These are phyloP conservation scores for Tilletiopsis washingtonensis DNA, from an alignment of 1,284 basidiomycete species.

Conservation along the genomic window DNA sequence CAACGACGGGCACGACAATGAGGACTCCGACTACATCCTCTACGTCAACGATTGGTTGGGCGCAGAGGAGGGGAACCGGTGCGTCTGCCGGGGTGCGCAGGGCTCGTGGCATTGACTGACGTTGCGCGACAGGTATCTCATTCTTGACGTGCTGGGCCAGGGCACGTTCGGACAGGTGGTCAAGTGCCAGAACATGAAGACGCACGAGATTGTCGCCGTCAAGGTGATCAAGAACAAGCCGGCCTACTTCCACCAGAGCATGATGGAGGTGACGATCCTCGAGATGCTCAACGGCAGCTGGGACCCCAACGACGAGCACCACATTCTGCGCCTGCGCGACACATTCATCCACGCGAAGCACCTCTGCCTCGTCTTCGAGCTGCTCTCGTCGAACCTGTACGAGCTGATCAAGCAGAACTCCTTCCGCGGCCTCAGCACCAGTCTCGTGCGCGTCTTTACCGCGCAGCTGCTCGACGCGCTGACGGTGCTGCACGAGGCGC, in stretches of 20 bases:
- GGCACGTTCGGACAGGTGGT: conserved; percentile 99
- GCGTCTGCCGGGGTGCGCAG: not conserved
- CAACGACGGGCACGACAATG: conserved; percentile 46
- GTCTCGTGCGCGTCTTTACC: conserved; percentile 96
- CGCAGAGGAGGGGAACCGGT: conserved; percentile 35
- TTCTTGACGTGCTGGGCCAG: conserved; percentile 94
- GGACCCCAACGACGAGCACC: conserved; percentile 85
- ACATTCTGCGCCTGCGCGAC: conserved; percentile 88
- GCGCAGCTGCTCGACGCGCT: conserved; percentile 87
- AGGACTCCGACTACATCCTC: conserved; percentile 46
- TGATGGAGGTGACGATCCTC: conserved; percentile 99
- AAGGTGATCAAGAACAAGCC: conserved; percentile 99
- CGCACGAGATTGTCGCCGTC: conserved; percentile 94
- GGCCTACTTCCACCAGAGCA: conserved; percentile 97
- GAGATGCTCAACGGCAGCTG: conserved; percentile 58
- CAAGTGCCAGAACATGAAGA: conserved; percentile 99
- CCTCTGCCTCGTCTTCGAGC: conserved; percentile 93
- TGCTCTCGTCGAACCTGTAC: conserved; percentile 94
- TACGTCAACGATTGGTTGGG: conserved; percentile 47
- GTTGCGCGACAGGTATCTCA: conserved; percentile 66
- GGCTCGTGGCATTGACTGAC: not conserved
- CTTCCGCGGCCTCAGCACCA: conserved; percentile 92
- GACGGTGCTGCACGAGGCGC: conserved; percentile 84
- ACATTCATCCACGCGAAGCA: conserved; percentile 96
- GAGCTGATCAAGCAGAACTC: conserved; percentile 99